A percentile compares a stretch with the other conserved stretches of the same genome.
These are phyloP conservation scores for Chernovozyma aurita DNA, from an alignment of 1,139 yeast genomes.

Conservation along the genomic window DNA sequence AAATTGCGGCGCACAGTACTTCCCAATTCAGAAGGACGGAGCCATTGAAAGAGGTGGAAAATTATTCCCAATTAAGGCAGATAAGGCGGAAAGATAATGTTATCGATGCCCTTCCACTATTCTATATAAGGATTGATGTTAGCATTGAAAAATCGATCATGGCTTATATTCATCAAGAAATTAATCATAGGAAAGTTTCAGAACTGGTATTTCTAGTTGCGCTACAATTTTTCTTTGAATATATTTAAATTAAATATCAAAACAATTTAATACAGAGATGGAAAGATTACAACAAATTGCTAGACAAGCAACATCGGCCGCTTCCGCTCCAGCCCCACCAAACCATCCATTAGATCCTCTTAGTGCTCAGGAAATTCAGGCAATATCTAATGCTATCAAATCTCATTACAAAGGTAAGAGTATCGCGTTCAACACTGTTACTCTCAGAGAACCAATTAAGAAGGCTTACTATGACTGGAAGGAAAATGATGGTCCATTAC, in stretches of 20 bases:
- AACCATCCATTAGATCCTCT: conserved; percentile 73
- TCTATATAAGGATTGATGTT: background rate
- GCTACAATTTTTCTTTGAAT: too few species aligned
- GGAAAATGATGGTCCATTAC: conserved; percentile 54
- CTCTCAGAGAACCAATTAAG: conserved; percentile 69
- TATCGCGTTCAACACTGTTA: conserved; percentile 61
- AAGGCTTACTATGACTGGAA: conserved; percentile 61
- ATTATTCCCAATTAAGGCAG: conserved; percentile 7
- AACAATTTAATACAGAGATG: conserved; percentile 31
- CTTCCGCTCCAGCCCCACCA: conserved; percentile 50
- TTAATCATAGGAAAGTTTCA: too few species aligned
- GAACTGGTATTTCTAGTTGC: background rate
- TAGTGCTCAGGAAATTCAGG: conserved; percentile 50
- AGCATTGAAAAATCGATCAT: too few species aligned
- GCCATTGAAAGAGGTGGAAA: conserved; percentile 5
- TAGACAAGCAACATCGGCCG: conserved; percentile 55
- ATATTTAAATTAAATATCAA: too few species aligned
- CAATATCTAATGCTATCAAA: conserved; percentile 29
- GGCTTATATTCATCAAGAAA: too few species aligned
- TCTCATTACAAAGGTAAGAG: conserved; percentile 37
- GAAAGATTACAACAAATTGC: conserved; percentile 68
- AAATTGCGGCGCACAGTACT: conserved; percentile 1
- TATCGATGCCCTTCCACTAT: too few species aligned
- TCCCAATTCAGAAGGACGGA: conserved; percentile 3
- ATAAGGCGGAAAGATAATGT: conserved; percentile 8